phyloP scores from a whole-genome alignment of 2,329 filamentous ascomycete genomes.

The Exophiala lecanii-corni region DNA sequence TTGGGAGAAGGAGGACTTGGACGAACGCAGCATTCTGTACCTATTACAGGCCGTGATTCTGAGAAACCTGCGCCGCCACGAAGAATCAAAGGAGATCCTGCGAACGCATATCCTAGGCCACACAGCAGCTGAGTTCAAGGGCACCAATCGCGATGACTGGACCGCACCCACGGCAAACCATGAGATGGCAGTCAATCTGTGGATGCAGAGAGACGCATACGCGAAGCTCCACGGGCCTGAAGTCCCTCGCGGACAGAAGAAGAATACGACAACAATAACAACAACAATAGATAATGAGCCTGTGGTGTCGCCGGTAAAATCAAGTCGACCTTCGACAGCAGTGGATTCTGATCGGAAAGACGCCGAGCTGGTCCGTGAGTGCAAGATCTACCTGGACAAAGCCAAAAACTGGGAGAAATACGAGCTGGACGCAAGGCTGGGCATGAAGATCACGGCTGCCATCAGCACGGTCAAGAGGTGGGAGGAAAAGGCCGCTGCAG shows the following conservation, averaged over 20 bases:
- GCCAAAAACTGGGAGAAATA: constrained; percentile 58
- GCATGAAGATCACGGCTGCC: constrained; percentile 45
- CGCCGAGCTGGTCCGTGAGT: constrained; percentile 42
- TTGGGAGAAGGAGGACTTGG: constrained; percentile 50
- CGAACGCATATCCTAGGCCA: constrained; percentile 58
- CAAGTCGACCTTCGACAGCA: too few species aligned
- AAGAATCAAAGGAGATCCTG: constrained; percentile 63
- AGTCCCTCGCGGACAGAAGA: too few species aligned
- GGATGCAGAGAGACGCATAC: constrained; percentile 58
- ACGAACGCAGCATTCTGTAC: constrained; percentile 61
- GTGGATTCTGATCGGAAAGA: constrained; percentile 35
- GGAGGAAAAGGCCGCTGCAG: constrained; percentile 29
- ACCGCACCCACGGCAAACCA: constrained; percentile 75
- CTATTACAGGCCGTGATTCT: constrained; percentile 64
- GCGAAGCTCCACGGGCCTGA: constrained; percentile 26
- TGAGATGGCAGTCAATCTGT: constrained; percentile 77
- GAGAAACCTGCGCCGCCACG: constrained; percentile 57
- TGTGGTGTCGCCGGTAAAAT: too few species aligned
- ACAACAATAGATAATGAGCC: constrained; percentile 13
- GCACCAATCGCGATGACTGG: constrained; percentile 48
- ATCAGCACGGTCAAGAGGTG: constrained; percentile 42
- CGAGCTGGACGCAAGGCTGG: constrained; percentile 56
- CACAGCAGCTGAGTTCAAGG: constrained; percentile 45
- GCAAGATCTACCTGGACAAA: constrained; percentile 53
- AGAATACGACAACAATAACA: background rate